phyloP scores from a whole-genome alignment of 2,329 filamentous ascomycete species.

The Coniochaeta sp. region DNA sequence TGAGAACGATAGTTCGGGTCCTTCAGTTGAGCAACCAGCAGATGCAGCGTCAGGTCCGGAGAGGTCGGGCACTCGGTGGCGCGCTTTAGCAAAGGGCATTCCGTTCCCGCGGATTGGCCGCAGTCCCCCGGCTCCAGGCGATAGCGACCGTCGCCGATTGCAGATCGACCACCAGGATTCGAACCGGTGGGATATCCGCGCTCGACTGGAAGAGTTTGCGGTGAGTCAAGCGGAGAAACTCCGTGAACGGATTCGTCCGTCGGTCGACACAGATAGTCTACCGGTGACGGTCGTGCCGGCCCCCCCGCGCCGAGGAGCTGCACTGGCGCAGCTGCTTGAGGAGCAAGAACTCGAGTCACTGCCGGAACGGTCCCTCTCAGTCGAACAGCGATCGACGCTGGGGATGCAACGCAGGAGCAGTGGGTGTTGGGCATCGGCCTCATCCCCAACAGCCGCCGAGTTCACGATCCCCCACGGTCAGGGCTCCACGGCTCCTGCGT shows the following conservation, averaged over 20 bases:
- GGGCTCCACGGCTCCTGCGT: not conserved
- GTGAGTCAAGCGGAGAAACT: conserved; percentile 53
- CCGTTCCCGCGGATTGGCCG: conserved; percentile 17
- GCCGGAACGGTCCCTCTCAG: not conserved
- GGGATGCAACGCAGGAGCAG: not conserved
- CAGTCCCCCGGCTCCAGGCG: conserved; percentile 7
- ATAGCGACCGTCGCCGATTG: conserved; percentile 5
- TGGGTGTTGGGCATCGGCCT: not conserved
- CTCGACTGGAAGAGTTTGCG: conserved; percentile 54
- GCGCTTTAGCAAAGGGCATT: conserved; percentile 21
- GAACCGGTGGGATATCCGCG: conserved; percentile 47
- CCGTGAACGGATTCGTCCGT: conserved; percentile 47
- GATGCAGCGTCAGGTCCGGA: conserved; percentile 12
- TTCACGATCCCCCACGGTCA: not conserved
- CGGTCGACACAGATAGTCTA: conserved; percentile 45
- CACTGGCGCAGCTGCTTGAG: conserved; percentile 48
- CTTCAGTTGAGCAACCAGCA: conserved; percentile 5
- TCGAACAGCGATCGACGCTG: not conserved
- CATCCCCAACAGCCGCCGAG: not conserved
- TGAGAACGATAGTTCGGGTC: conserved; percentile 8
- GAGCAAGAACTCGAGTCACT: conserved; percentile 33
- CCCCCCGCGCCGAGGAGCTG: conserved; percentile 49
- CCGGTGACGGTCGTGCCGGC: conserved; percentile 56
- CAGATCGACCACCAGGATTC: conserved; percentile 8
- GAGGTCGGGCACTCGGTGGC: conserved; percentile 17